Conservation (phyloP, 2,329 filamentous ascomycete species). For the Monosporascus sp. region DNA sequence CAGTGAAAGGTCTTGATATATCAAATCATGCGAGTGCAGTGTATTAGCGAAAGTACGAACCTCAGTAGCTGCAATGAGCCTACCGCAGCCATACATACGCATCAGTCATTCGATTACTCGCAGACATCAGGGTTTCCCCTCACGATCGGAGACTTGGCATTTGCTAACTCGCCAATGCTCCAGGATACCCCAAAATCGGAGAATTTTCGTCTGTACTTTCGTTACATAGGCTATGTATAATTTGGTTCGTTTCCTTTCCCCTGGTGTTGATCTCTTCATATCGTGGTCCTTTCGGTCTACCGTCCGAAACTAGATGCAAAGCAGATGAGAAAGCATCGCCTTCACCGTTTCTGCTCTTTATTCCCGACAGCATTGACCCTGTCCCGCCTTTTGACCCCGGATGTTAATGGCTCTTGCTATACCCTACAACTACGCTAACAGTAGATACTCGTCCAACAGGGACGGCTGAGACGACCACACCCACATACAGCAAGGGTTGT, state of each 20-base stretch:
- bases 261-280: background rate
- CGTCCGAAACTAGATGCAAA: background rate
- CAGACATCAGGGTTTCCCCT: background rate
- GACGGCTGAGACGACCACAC: conserved; percentile 14
- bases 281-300: background rate
- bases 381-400: background rate
- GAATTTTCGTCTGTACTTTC: background rate
- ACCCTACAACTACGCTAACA: conserved; percentile 2
- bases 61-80: background rate
- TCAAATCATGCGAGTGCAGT: background rate
- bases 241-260: background rate
- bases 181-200: background rate
- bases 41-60: background rate
- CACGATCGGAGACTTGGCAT: background rate
- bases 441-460: conserved; percentile 8
- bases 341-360: background rate
- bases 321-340: background rate
- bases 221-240: background rate
- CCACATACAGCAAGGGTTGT: conserved; percentile 14
- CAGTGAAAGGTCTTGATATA: background rate
- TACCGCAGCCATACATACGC: background rate
- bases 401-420: conserved; percentile 4
- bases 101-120: background rate
- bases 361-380: background rate
- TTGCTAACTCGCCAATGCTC: background rate